phyloP scores from a whole-genome alignment of 2,329 filamentous ascomycete species.

The Neodidymelliopsis sp. region DNA sequence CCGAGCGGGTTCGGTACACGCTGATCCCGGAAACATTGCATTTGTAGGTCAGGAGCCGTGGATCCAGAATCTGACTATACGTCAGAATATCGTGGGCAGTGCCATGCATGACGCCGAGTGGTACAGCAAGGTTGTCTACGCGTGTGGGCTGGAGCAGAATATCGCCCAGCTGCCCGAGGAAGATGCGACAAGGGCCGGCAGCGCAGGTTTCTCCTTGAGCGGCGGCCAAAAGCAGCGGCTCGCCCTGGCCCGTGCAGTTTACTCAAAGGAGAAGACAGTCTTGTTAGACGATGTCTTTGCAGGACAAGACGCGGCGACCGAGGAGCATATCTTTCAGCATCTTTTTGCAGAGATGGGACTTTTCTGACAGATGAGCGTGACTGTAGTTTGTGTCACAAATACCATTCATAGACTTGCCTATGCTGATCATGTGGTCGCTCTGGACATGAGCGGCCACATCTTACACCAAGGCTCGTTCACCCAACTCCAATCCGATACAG shows the following conservation, averaged over 20 bases:
- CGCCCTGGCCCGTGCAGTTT: slow-evolving; percentile 58
- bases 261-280: slow-evolving; percentile 52
- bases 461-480: slow-evolving; percentile 50
- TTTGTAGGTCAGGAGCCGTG: slow-evolving; percentile 34
- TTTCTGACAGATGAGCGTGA: slow-evolving; percentile 41
- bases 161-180: slow-evolving; percentile 15
- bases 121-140: slow-evolving; percentile 33
- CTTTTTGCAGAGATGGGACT: slow-evolving; percentile 53
- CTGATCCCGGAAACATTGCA: neutral
- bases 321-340: slow-evolving; percentile 53
- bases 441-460: slow-evolving; percentile 42
- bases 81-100: slow-evolving; percentile 35
- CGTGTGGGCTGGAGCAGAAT: slow-evolving; percentile 28
- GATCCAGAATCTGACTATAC: slow-evolving; percentile 36
- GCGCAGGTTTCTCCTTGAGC: slow-evolving; percentile 56
- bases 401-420: slow-evolving; percentile 34
- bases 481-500: too few relatives aligned
- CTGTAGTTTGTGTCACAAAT: slow-evolving; percentile 25
- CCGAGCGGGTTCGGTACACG: neutral
- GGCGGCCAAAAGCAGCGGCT: slow-evolving; percentile 59
- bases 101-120: slow-evolving; percentile 29
- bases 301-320: slow-evolving; percentile 56
- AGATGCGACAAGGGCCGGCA: slow-evolving; percentile 54
- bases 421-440: slow-evolving; percentile 52
- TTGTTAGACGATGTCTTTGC: slow-evolving; percentile 58